Evolutionary conservation across 305 asterid species (phyloP).

Genomic region (Fraxinus platypoda): DNA sequence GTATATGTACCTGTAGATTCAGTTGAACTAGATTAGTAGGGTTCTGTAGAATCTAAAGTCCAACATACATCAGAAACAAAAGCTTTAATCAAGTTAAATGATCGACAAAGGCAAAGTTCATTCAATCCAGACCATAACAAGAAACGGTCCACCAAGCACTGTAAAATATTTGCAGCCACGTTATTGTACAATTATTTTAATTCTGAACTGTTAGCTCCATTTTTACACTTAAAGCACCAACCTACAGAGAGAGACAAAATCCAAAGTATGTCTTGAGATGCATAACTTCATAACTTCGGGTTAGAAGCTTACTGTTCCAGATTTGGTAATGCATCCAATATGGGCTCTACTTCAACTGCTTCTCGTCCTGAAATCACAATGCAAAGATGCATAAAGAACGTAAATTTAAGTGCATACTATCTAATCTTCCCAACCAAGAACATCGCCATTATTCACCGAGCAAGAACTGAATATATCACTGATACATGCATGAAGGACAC

Average conservation of each 20-base stretch:
- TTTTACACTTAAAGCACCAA: neutral
- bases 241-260: neutral
- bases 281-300: neutral
- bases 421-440: neutral
- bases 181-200: neutral
- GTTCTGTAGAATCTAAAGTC: neutral
- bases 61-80: neutral
- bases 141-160: neutral
- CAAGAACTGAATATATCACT: neutral
- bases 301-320: constrained; percentile 75
- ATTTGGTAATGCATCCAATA: constrained; percentile 84
- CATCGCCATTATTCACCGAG: neutral
- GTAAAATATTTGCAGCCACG: too few species aligned
- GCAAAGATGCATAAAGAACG: constrained; percentile 4
- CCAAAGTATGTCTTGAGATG: neutral
- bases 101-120: neutral
- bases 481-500: neutral
- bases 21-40: neutral
- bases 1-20: constrained; percentile 73
- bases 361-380: constrained; percentile 70
- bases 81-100: neutral
- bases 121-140: neutral
- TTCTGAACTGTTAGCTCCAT: neutral
- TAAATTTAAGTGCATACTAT: neutral
- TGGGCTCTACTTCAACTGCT: constrained; percentile 90